phyloP scores from a whole-genome alignment of 1,139 yeast species.

The Protomyces arabidopsidicola region DNA sequence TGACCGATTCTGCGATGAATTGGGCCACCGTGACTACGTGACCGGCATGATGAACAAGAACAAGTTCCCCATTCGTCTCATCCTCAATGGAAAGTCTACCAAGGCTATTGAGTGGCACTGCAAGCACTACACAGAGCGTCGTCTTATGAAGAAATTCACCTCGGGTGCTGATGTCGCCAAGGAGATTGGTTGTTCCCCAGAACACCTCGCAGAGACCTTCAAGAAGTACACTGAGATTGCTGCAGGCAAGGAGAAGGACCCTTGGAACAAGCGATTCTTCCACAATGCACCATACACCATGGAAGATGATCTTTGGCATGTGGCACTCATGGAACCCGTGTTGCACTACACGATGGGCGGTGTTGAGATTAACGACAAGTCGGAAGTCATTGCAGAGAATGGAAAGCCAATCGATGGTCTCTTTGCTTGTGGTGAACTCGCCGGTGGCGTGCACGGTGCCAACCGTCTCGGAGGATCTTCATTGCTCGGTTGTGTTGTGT shows the following conservation, averaged over 20 bases:
- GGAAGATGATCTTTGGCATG: constrained; percentile 41
- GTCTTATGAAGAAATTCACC: constrained; percentile 52
- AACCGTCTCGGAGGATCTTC: constrained; percentile 76
- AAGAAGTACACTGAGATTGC: constrained; percentile 49
- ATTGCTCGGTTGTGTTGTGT: constrained; percentile 73
- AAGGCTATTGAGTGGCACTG: constrained; percentile 46
- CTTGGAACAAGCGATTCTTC: constrained; percentile 51
- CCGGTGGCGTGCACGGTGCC: constrained; percentile 79
- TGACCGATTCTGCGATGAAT: constrained; percentile 65
- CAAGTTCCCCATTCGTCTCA: constrained; percentile 51
- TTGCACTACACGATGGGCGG: constrained; percentile 89
- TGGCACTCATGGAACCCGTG: constrained; percentile 64
- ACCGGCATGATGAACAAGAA: constrained; percentile 56
- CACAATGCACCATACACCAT: constrained; percentile 49
- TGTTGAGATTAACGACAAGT: constrained; percentile 56
- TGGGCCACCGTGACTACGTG: constrained; percentile 66
- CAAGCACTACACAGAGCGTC: constrained; percentile 56
- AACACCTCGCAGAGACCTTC: constrained; percentile 43
- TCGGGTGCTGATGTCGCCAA: constrained; percentile 50
- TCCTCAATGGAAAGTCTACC: constrained; percentile 48
- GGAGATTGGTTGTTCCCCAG: constrained; percentile 44
- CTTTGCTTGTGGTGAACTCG: constrained; percentile 75
- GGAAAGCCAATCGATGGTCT: constrained; percentile 52
- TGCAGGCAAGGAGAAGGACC: constrained; percentile 45
- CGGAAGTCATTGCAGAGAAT: constrained; percentile 50